phyloP scores from a whole-genome alignment of 768 basidiomycete genomes.

The Leccinum uliginosum region DNA sequence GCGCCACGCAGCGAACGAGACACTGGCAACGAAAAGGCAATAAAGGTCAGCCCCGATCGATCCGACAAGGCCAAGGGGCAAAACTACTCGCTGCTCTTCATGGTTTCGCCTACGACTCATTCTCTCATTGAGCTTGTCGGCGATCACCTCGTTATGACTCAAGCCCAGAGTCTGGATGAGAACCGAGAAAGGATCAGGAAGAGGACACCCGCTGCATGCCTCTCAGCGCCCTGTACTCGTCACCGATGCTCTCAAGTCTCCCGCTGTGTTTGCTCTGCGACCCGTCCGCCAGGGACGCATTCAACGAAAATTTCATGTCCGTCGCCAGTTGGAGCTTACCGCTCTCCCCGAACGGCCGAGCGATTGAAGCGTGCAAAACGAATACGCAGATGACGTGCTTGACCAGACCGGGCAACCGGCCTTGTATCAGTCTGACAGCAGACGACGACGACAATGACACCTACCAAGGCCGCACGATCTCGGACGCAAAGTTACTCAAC shows the following conservation, averaged over 20 bases:
- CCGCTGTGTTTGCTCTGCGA: constrained; percentile 56
- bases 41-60: too few species aligned
- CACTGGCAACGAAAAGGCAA: too few species aligned
- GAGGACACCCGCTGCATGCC: constrained; percentile 67
- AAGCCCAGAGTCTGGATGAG: too few species aligned
- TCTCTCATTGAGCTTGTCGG: too few species aligned
- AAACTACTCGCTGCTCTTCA: too few species aligned
- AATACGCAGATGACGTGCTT: constrained; percentile 82
- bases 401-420: constrained; percentile 62
- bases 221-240: constrained; percentile 81
- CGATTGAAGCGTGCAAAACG: constrained; percentile 91
- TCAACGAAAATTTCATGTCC: constrained; percentile 95
- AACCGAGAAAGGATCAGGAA: background rate
- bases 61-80: too few species aligned
- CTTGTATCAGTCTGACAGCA: background rate
- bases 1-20: too few species aligned
- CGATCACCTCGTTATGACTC: too few species aligned
- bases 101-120: too few species aligned
- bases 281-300: constrained; percentile 65
- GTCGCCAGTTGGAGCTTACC: constrained; percentile 92
- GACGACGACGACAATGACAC: background rate
- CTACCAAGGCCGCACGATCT: constrained; percentile 71
- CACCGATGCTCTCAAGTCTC: constrained; percentile 72
- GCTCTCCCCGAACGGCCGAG: constrained; percentile 82
- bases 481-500: constrained; percentile 71